Evolutionary conservation across 805 yeast species (phyloP).

Genomic region (Candida incommunis): DNA sequence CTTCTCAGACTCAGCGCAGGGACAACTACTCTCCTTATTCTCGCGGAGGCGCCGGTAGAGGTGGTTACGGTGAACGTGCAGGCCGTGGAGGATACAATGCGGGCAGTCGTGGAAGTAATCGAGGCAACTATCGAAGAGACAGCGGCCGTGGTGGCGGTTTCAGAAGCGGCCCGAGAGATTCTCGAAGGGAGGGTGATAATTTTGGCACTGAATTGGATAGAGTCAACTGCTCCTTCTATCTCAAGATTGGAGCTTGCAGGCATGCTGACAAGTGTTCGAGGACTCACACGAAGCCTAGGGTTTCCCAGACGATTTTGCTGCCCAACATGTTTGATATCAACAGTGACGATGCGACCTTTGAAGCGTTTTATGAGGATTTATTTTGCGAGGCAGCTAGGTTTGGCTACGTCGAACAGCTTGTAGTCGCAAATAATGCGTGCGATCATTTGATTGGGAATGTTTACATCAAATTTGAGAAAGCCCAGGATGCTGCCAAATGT

Average conservation of each 20-base stretch:
- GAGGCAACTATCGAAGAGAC: no score
- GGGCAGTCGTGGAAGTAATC: no score
- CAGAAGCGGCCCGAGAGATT: no score
- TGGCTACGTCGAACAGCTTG: slow-evolving; percentile 43
- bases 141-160: no score
- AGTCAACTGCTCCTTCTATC: slow-evolving; percentile 32
- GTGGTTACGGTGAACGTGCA: no score
- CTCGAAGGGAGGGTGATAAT: no score
- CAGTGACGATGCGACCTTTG: slow-evolving; percentile 25
- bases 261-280: slow-evolving; percentile 83
- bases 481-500: slow-evolving; percentile 46
- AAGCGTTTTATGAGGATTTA: slow-evolving; percentile 56
- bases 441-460: slow-evolving; percentile 81
- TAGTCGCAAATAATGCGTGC: slow-evolving; percentile 72
- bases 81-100: no score
- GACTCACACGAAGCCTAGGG: slow-evolving; percentile 46
- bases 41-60: no score
- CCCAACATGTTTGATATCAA: slow-evolving; percentile 50
- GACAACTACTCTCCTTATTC: no score
- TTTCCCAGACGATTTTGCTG: slow-evolving; percentile 50
- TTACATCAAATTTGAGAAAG: slow-evolving; percentile 45
- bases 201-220: background rate
- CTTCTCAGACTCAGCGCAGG: no score
- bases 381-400: slow-evolving; percentile 42
- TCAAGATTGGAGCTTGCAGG: slow-evolving; percentile 82